Base-by-base conservation (phyloP, 768 basidiomycete species). In the Macrocybe gigantea region DNA sequence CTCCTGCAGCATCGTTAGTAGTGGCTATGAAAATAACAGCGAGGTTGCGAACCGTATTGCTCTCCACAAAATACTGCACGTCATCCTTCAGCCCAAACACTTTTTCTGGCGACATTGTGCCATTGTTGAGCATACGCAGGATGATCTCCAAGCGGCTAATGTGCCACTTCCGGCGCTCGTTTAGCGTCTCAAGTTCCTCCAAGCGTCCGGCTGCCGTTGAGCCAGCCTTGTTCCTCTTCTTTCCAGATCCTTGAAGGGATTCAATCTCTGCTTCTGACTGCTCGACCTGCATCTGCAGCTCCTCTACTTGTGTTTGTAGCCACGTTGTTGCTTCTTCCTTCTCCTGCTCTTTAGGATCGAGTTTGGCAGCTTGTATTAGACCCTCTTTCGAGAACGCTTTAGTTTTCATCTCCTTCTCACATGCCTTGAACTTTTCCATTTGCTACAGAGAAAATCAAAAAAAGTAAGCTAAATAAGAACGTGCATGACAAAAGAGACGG, bases 381-480 rank as follows among this genome's bases (percentile, higher is more conserved):
- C 96, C 96, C 67, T 98, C 96, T 62, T 98, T 99, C 13, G 94
- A 97, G 69, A 98, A 99, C 0, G 96, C 96, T 67, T 99, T 99
- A 49, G 96, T 98, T 79, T 99, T 99, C 95, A 98, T 98, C 71
- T 99, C 96, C 74, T 98, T 99, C 73, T 99, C 96, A 70, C 94
- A 93, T 15, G 95, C 95, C 61, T 99, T 99, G 82, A 99, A 99
- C 64, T 93, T 94, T 74, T 99, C 96, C 96, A 99, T 99, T 98
- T 98, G 96, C 96, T 98, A 51, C 49, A 63, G 48, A 49, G 40
- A 7, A 50, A 50, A 34, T 44, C 50, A 53, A 51, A 33, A 62
- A 50, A 22, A 22, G 22, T 22, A 22, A 22, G 22, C 22, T 22
- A 22, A 22, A 22, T 22, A 22, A 22, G 2, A 22, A 22, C 22